phyloP scores from a whole-genome alignment of 495 filamentous ascomycete genomes.

The Penicillium maclennaniae region DNA sequence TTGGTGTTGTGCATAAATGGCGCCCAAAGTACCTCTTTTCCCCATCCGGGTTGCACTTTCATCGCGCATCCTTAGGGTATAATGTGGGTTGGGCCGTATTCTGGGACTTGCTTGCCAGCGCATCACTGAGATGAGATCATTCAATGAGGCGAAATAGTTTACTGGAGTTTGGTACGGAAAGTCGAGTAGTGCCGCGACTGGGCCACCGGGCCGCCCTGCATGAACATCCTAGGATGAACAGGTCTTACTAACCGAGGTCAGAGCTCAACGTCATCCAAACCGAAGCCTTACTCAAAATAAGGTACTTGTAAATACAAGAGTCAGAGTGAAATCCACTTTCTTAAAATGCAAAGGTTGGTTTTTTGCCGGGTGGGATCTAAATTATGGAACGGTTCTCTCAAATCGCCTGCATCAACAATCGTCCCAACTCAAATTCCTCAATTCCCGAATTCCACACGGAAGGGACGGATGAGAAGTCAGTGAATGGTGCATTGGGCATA shows the following conservation, averaged over 20 bases:
- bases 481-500: background rate
- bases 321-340: background rate
- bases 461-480: background rate
- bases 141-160: background rate
- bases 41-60: too few relatives aligned
- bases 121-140: slow-evolving; percentile 3
- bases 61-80: background rate
- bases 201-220: slow-evolving; percentile 37
- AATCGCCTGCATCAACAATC: background rate
- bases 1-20: background rate
- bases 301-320: too few relatives aligned
- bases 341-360: background rate
- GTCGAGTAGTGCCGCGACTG: slow-evolving; percentile 5
- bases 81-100: background rate
- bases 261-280: background rate
- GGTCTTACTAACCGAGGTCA: background rate
- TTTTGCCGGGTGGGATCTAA: background rate
- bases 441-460: background rate
- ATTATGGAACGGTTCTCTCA: background rate
- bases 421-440: background rate
- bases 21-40: background rate
- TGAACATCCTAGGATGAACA: slow-evolving; percentile 36
- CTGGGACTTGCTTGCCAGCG: background rate
- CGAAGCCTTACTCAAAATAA: too few relatives aligned
- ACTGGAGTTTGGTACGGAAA: background rate